phyloP scores from a whole-genome alignment of 2,329 filamentous ascomycete species.

The Pseudocercospora fuligena region DNA sequence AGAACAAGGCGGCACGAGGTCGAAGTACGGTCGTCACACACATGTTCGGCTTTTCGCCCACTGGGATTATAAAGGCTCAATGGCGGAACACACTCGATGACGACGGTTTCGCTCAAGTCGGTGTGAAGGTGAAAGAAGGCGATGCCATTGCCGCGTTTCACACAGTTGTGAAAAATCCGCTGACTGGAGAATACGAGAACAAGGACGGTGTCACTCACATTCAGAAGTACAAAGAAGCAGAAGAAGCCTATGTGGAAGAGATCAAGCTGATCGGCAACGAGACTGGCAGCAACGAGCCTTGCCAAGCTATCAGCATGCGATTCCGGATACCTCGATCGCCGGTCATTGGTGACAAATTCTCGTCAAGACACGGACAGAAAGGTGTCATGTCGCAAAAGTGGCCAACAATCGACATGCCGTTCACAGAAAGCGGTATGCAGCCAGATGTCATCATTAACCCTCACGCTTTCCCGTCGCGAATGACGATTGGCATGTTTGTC shows the following conservation, averaged over 20 bases:
- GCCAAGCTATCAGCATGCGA: slow-evolving; percentile 89
- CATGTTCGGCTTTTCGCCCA: slow-evolving; percentile 88
- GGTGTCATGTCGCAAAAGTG: slow-evolving; percentile 96
- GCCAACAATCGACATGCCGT: slow-evolving; percentile 92
- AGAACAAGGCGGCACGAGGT: slow-evolving; percentile 59
- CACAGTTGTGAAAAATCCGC: slow-evolving; percentile 75
- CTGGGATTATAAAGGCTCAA: slow-evolving; percentile 70
- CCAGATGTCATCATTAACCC: slow-evolving; percentile 99
- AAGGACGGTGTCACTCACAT: slow-evolving; percentile 84
- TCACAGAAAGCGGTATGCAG: slow-evolving; percentile 94
- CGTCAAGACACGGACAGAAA: slow-evolving; percentile 96
- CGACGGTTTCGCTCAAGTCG: slow-evolving; percentile 84
- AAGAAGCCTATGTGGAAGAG: slow-evolving; percentile 88
- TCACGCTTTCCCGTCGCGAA: slow-evolving; percentile 97
- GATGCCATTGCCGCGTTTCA: slow-evolving; percentile 90
- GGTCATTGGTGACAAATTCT: slow-evolving; percentile 98
- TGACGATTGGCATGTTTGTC: slow-evolving; percentile 99
- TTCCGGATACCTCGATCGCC: slow-evolving; percentile 88
- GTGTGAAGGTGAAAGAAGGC: slow-evolving; percentile 76
- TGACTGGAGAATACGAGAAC: slow-evolving; percentile 78
- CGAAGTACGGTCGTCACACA: slow-evolving; percentile 70
- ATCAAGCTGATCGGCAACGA: slow-evolving; percentile 89
- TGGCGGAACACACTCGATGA: slow-evolving; percentile 77
- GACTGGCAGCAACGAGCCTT: slow-evolving; percentile 76
- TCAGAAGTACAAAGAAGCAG: slow-evolving; percentile 92